These are phyloP conservation scores for Tulasnella sp. DNA, from an alignment of 768 basidiomycete genomes.

Conservation along the genomic window DNA sequence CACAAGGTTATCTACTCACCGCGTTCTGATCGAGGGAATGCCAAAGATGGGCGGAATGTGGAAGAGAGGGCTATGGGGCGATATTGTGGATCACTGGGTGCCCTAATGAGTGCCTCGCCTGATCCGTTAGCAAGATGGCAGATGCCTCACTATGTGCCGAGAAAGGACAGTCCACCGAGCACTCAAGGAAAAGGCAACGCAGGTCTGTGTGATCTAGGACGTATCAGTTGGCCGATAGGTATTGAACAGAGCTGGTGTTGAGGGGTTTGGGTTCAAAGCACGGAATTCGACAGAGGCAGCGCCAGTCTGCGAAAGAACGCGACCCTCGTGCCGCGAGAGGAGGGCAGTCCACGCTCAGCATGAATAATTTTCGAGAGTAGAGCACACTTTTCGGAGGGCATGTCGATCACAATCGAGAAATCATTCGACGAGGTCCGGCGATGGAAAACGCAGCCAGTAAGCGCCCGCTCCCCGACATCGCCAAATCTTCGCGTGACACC, in stretches of 20 bases:
- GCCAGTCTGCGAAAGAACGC: not conserved
- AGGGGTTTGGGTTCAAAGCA: not conserved
- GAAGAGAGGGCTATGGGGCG: not conserved
- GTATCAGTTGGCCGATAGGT: too few relatives aligned
- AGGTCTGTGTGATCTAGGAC: not conserved
- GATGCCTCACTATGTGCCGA: not conserved
- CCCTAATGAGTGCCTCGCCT: not conserved
- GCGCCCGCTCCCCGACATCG: slow-evolving; percentile 8
- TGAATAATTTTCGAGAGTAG: not conserved
- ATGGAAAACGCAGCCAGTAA: not conserved
- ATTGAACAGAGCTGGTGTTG: not conserved
- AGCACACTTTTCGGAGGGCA: not conserved
- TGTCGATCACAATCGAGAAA: not conserved
- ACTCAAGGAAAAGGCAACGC: not conserved
- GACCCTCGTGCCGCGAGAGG: not conserved
- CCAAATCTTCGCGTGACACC: not conserved
- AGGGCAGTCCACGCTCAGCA: not conserved
- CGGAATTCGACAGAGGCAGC: not conserved
- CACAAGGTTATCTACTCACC: not conserved
- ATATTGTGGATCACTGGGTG: not conserved
- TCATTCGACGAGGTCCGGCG: not conserved
- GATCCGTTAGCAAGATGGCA: not conserved
- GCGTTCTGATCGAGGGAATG: not conserved
- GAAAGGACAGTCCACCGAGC: not conserved
- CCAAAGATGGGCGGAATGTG: not conserved